These are phyloP conservation scores for Candida hispaniensis DNA, from an alignment of 805 yeast species.

Conservation along the genomic window DNA sequence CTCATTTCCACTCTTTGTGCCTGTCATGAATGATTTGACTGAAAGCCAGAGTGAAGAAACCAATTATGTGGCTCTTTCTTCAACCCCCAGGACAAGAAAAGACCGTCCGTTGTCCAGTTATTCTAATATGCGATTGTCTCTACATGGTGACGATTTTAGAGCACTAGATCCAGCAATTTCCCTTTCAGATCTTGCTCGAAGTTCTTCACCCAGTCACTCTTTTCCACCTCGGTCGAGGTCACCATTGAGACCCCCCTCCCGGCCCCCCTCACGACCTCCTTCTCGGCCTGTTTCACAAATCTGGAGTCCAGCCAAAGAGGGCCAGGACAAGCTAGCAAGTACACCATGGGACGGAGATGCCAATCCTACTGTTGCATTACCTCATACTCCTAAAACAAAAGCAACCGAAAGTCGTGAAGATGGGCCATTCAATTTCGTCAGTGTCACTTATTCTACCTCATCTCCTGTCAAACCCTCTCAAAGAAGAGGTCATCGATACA, in stretches of 20 bases:
- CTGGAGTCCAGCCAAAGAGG: too few relatives aligned
- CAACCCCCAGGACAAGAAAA: constrained; percentile 14
- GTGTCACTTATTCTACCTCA: constrained; percentile 34
- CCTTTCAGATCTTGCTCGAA: constrained; percentile 4
- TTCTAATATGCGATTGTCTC: constrained; percentile 9
- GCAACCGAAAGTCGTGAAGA: too few relatives aligned
- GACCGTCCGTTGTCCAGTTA: constrained; percentile 14
- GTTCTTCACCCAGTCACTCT: not conserved
- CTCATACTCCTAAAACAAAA: too few relatives aligned
- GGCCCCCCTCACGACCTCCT: constrained; percentile 6
- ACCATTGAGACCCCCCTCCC: not conserved
- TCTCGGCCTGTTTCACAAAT: constrained; percentile 1
- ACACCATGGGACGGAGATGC: constrained; percentile 13
- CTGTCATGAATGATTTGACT: constrained; percentile 2
- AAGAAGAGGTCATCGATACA: constrained; percentile 89
- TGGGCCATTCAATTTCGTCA: constrained; percentile 62
- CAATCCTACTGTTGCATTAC: too few relatives aligned
- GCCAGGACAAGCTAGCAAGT: too few relatives aligned
- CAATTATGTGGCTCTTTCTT: constrained; percentile 6
- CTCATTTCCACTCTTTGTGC: too few relatives aligned
- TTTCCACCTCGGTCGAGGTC: constrained; percentile 8
- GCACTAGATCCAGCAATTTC: constrained; percentile 3
- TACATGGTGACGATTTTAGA: constrained; percentile 10
- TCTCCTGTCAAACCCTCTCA: constrained; percentile 26
- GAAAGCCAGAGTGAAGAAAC: constrained; percentile 13